Percentiles rank a stretch among this genome's conserved stretches.
Evolutionary conservation across 306 rosid genomes (phyloP).

Genomic region (Castanospermum australe): DNA sequence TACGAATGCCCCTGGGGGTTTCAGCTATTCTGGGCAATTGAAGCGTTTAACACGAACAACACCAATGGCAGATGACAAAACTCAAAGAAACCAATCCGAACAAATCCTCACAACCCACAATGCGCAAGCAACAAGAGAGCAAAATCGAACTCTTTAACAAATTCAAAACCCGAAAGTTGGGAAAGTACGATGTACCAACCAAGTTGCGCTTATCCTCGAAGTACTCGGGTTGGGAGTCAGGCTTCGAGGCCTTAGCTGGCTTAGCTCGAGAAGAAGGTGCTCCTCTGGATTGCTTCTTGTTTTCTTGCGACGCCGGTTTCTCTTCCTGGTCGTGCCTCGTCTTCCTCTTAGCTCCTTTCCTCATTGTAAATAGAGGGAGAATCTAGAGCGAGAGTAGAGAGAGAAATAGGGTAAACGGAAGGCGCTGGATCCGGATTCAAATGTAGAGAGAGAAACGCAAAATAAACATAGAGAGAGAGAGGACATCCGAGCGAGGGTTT

Average conservation of each 20-base stretch:
- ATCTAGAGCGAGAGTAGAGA: not conserved
- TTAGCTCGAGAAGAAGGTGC: slow-evolving; percentile 43
- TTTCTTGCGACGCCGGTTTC: not conserved
- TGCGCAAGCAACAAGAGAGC: not conserved
- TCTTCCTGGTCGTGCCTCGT: slow-evolving; percentile 22
- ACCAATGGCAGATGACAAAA: not conserved
- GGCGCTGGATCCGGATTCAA: slow-evolving; percentile 35
- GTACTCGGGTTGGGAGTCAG: slow-evolving; percentile 33
- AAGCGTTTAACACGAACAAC: too few species aligned
- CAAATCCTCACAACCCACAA: not conserved
- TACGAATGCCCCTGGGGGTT: too few species aligned
- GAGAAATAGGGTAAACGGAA: slow-evolving; percentile 24
- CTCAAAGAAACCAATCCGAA: not conserved
- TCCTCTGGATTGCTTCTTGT: slow-evolving; percentile 27
- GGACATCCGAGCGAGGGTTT: not conserved
- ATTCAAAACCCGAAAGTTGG: not conserved
- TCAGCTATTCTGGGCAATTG: too few species aligned
- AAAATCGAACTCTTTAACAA: not conserved
- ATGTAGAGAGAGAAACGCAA: slow-evolving; percentile 6
- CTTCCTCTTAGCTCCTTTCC: slow-evolving; percentile 50
- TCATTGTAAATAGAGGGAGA: slow-evolving; percentile 27
- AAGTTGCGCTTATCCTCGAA: slow-evolving; percentile 48
- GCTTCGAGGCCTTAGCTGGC: slow-evolving; percentile 46
- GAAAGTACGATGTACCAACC: slow-evolving; percentile 32
- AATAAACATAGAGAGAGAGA: not conserved